Evolutionary conservation across 768 basidiomycete species (phyloP).

Genomic region (Naganishia antarctica): DNA sequence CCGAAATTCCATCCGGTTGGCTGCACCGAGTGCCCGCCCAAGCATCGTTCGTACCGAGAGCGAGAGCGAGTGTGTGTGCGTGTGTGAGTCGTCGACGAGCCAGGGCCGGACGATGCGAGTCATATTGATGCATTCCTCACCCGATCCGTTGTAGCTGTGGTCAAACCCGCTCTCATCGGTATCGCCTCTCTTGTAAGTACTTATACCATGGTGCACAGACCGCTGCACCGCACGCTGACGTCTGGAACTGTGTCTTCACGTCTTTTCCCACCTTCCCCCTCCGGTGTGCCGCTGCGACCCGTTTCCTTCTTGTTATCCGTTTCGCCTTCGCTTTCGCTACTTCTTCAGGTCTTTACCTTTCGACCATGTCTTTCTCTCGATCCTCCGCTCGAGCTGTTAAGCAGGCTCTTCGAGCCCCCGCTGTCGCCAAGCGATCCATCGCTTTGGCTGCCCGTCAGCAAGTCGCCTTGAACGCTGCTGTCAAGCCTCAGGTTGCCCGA

Average conservation of each 20-base stretch:
- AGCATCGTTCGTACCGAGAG: too few relatives aligned
- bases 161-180: not conserved
- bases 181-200: not conserved
- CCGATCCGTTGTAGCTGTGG: not conserved
- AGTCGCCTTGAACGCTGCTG: slow-evolving; percentile 29
- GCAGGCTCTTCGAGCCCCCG: slow-evolving; percentile 42
- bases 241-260: not conserved
- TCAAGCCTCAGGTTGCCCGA: slow-evolving; percentile 37
- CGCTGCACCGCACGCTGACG: not conserved
- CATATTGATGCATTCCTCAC: not conserved
- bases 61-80: not conserved
- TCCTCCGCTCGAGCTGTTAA: slow-evolving; percentile 44
- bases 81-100: too few relatives aligned
- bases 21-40: too few relatives aligned
- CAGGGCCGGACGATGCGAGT: too few relatives aligned
- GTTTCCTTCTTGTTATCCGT: not conserved
- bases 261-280: not conserved
- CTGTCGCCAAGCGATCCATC: slow-evolving; percentile 46
- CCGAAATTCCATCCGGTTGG: too few relatives aligned
- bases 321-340: slow-evolving; percentile 15
- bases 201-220: not conserved
- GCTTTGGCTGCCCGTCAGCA: slow-evolving; percentile 44
- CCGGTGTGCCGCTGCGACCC: not conserved
- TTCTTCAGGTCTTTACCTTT: slow-evolving; percentile 24
- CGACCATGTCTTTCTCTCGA: slow-evolving; percentile 45